Base-by-base conservation (phyloP, 495 filamentous ascomycete genomes). In the Cercophora newfieldiana region DNA sequence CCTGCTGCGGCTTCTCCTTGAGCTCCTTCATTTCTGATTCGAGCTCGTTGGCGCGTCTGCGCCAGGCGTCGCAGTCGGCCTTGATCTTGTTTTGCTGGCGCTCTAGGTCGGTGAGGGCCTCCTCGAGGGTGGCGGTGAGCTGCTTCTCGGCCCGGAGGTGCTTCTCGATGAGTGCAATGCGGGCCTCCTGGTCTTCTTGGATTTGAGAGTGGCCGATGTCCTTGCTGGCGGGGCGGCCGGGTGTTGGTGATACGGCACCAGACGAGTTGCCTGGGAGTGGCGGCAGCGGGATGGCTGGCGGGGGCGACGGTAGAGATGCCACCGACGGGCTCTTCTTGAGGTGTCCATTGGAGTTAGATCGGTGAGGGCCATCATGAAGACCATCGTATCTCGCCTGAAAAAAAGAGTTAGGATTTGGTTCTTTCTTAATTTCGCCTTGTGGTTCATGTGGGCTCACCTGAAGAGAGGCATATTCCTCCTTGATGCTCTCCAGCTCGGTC, bases 131-230 rank as follows among this genome's bases (percentile, higher is more conserved):
- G 21, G 90, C 87, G 5, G 94, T 98, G 26, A 99, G 88, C 73
- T 98, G 94, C 75, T 96, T 97, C 82, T 99, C 95, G 26, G 96
- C 94, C 66, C 89, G 90, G 30, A 99, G 86, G 74, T 98, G 93
- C 82, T 97, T 97, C 82, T 98, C 95, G 68, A 99, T 97, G 25
- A 93, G 94, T 54, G 90, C 89, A 73, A 99, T 96, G 55, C 93
- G 94, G 47, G 90, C 89, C 76, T 98, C 96, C 74, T 97, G 93
- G 68, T 99, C 95, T 69, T 98, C 94, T 72, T 91, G 88, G 57
- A 91, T 86, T 67, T 93, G 91, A 28, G 85, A 82, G 31, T 55
- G 56, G 55, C 83, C 87, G 63, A 94, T 83, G 69, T 97, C 94
- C 69, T 94, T 96, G 81, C 90, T 93, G 18, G 87, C 82, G 63